These are phyloP conservation scores for Zymoseptoria crescenta DNA, from an alignment of 2,329 filamentous ascomycete genomes.

Conservation along the genomic window DNA sequence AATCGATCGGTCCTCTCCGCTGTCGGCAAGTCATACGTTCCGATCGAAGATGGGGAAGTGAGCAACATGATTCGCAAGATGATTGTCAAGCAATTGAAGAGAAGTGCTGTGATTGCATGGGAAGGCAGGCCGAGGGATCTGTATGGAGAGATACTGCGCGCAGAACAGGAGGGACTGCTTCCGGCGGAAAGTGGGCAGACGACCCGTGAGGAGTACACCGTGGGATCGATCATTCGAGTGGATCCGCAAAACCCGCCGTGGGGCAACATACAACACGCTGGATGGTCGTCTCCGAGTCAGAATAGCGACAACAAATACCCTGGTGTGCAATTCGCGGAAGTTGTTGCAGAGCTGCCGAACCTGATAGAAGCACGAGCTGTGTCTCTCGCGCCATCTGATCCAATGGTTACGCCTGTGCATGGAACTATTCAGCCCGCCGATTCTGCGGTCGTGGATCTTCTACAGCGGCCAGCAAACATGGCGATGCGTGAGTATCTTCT, in stretches of 20 bases:
- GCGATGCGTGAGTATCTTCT: slow-evolving; percentile 70
- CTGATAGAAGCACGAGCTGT: slow-evolving; percentile 88
- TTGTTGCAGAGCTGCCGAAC: slow-evolving; percentile 77
- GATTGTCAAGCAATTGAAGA: slow-evolving; percentile 62
- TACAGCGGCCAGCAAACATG: slow-evolving; percentile 65
- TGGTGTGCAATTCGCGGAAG: slow-evolving; percentile 72
- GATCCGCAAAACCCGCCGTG: slow-evolving; percentile 52
- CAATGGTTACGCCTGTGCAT: slow-evolving; percentile 36
- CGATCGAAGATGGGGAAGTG: slow-evolving; percentile 78
- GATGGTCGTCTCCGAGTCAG: slow-evolving; percentile 72
- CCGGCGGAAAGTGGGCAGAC: slow-evolving; percentile 13
- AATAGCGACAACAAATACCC: slow-evolving; percentile 57
- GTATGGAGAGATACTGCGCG: slow-evolving; percentile 25
- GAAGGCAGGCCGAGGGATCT: slow-evolving; percentile 62
- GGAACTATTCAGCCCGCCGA: slow-evolving; percentile 15
- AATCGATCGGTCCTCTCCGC: slow-evolving; percentile 69
- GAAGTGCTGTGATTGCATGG: slow-evolving; percentile 75
- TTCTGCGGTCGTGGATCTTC: slow-evolving; percentile 53
- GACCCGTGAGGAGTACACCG: slow-evolving; percentile 18
- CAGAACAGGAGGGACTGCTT: slow-evolving; percentile 24
- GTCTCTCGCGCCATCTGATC: slow-evolving; percentile 63
- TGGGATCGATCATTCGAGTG: slow-evolving; percentile 32
- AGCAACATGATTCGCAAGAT: slow-evolving; percentile 65
- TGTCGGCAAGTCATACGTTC: slow-evolving; percentile 82
- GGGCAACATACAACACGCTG: slow-evolving; percentile 77